Evolutionary conservation across 108 stramenopile genomes (phyloP).

Genomic region (Mediolabrus comicus): DNA sequence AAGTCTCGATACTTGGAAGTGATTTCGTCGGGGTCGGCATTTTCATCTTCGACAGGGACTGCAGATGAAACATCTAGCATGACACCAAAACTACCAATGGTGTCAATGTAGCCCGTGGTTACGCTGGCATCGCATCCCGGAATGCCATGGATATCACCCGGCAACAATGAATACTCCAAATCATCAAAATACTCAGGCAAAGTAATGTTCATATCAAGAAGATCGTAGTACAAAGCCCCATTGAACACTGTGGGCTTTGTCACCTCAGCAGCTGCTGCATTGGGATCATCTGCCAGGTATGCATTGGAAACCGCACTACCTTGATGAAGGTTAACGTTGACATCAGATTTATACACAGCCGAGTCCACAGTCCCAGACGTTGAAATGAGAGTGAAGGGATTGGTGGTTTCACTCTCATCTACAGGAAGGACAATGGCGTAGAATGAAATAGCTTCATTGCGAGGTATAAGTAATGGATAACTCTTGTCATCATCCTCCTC

Average conservation of each 20-base stretch:
- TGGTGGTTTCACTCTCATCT: background rate
- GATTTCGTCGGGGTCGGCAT: background rate
- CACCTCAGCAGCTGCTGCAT: conserved; percentile 8
- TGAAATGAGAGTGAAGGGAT: conserved; percentile 4
- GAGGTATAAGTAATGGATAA: conserved; percentile 15
- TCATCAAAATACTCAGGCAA: conserved; percentile 19
- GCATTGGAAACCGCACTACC: conserved; percentile 8
- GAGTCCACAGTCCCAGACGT: background rate
- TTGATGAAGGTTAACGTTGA: conserved; percentile 1
- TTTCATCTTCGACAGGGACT: conserved; percentile 1
- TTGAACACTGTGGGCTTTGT: conserved; percentile 21
- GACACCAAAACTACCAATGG: conserved; percentile 27
- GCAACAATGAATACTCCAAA: conserved; percentile 21
- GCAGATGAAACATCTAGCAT: conserved; percentile 39
- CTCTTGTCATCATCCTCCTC: background rate
- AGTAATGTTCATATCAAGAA: background rate
- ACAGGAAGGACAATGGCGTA: conserved; percentile 2
- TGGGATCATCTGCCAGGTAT: conserved; percentile 7
- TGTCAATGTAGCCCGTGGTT: conserved; percentile 25
- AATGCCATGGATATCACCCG: conserved; percentile 5
- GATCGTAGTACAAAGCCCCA: conserved; percentile 33
- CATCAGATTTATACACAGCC: background rate
- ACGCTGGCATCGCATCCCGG: conserved; percentile 17
- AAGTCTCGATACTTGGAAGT: conserved; percentile 8
- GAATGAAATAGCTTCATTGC: background rate